These are phyloP conservation scores for Papiliotrema fonsecae DNA, from an alignment of 1,284 basidiomycete genomes.

Conservation along the genomic window DNA sequence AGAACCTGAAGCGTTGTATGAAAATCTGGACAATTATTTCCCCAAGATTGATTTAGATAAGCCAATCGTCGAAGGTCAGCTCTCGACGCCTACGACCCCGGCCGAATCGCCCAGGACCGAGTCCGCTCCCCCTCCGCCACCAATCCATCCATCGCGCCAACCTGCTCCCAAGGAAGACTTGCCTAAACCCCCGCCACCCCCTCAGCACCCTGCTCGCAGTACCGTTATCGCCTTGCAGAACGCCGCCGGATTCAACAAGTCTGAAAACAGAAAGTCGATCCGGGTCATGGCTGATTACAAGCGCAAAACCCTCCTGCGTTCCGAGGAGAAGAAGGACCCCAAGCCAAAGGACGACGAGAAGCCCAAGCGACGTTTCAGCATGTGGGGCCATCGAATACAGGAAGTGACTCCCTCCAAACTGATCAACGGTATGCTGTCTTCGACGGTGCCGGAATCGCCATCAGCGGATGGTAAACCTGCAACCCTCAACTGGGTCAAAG, in stretches of 20 bases:
- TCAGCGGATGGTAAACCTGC: constrained; percentile 30
- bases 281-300: constrained; percentile 68
- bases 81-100: constrained; percentile 61
- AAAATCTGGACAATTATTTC: constrained; percentile 91
- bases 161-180: constrained; percentile 9
- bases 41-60: constrained; percentile 94
- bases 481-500: constrained; percentile 98
- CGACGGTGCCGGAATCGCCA: constrained; percentile 46
- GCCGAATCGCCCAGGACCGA: constrained; percentile 29
- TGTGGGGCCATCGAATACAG: constrained; percentile 91
- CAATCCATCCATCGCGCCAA: constrained; percentile 30
- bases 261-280: constrained; percentile 68
- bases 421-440: constrained; percentile 49
- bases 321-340: constrained; percentile 47
- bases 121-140: constrained; percentile 44
- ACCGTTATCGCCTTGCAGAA: constrained; percentile 4
- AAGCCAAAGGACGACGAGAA: constrained; percentile 14
- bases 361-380: constrained; percentile 64
- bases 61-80: constrained; percentile 80
- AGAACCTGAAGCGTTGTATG: constrained; percentile 87
- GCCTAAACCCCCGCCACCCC: constrained; percentile 11
- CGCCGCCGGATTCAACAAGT: constrained; percentile 34
- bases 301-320: constrained; percentile 46
- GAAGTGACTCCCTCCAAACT: constrained; percentile 74
- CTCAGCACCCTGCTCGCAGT: constrained; percentile 12